Evolutionary conservation across 1,284 basidiomycete species (phyloP), one percentile per base, ranked within the genome.

Genomic region (Bjerkandera adusta): DNA sequence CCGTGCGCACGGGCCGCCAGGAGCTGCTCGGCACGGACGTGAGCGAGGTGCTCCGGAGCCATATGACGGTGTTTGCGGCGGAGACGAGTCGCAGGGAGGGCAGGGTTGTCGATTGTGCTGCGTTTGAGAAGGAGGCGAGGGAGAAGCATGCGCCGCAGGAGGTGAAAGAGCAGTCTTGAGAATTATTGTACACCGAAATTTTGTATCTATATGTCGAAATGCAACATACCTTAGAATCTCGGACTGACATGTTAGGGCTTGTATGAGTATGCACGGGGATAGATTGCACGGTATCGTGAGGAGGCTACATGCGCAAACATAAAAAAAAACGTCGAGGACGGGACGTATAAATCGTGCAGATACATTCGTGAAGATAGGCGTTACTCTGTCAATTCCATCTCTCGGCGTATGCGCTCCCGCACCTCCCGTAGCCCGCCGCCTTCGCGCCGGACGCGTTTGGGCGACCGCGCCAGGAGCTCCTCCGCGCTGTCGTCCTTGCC

Each of bases 11-110:
- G 5, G 76, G 76, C 6, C 68, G 74, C 46, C 89, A 92, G 67
- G 66, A 71, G 2, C 52, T 76, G 34, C 73, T 92, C 26, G 85
- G 81, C 32, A 87, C 86, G 10, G 69, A 79, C 57, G 70, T 89
- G 0, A 67, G 70, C 10, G 86, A 91, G 46, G 77, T 89, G 22
- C 64, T 92, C 50, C 80, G 75, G 61, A 88, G 84, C 55, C 90
- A 92, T 67, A 61, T 92, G 57, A 81, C 85, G 2, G 88, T 92
- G 34, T 92, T 93, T 67, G 90, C 90, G 40, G 89, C 88, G 32
- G 90, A 92, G 69, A 72, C 77, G 54, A 87, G 86, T 53, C 72
- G 90, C 51, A 73, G 63, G 47, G 77, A 84, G 53, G 85, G 83
- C 10, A 68, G 59, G 8, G 81, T 91, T 4, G 75, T 92, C 1